Percentiles rank a stretch among this genome's conserved stretches.
Conservation (phyloP, 129 eudicot genomes). For the Solidago caesia region DNA sequence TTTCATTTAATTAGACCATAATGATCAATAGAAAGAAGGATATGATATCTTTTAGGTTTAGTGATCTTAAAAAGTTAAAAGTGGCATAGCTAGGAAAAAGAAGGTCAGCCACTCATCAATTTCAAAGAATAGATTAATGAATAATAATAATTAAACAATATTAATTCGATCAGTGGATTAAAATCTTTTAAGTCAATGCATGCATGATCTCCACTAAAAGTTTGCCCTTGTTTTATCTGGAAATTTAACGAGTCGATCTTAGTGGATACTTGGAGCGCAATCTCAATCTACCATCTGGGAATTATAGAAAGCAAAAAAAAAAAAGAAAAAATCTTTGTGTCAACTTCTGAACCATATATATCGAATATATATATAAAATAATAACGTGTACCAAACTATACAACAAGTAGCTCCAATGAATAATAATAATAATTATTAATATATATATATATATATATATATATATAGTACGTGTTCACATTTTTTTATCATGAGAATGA, state of each 20-base stretch:
- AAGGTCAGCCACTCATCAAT: slow-evolving; percentile 22
- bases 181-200: slow-evolving; percentile 26
- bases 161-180: slow-evolving; percentile 14
- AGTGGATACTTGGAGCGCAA: slow-evolving; percentile 26
- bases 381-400: background rate
- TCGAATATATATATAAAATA: background rate
- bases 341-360: slow-evolving; percentile 7
- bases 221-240: slow-evolving; percentile 28
- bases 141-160: slow-evolving; percentile 21
- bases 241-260: background rate
- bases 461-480: background rate
- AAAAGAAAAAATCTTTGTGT: background rate
- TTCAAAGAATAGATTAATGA: slow-evolving; percentile 1
- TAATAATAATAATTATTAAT: background rate
- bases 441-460: background rate
- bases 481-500: slow-evolving; percentile 6
- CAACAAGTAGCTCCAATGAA: background rate
- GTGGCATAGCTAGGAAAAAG: background rate
- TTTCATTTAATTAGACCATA: background rate
- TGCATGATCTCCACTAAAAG: slow-evolving; percentile 13
- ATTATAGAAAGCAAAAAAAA: slow-evolving; percentile 5
- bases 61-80: slow-evolving; percentile 22
- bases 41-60: slow-evolving; percentile 1
- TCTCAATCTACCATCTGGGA: slow-evolving; percentile 23
- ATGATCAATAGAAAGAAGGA: slow-evolving; percentile 5